These are phyloP conservation scores for Chrysochromulina tobinii DNA, from an alignment of 78 protist genomes.

Conservation along the genomic window DNA sequence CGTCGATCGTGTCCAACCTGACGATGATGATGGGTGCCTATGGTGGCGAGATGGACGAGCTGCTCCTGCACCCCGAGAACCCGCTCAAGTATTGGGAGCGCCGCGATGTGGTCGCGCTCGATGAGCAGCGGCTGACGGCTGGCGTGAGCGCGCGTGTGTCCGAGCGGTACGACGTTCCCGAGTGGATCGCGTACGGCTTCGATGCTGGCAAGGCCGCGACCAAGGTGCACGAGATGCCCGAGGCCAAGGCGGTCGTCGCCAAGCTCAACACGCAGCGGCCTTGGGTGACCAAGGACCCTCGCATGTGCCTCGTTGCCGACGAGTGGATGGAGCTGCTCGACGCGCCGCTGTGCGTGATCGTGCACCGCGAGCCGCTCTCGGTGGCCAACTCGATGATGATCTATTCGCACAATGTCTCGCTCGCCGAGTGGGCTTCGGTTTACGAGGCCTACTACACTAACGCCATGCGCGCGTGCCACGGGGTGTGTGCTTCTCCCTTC, in stretches of 20 bases:
- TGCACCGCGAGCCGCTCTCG: conserved; percentile 17
- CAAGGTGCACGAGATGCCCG: not conserved
- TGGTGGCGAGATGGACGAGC: not conserved
- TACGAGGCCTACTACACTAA: not conserved
- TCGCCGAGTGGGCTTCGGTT: conserved; percentile 17
- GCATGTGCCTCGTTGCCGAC: not conserved
- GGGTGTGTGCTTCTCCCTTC: not conserved
- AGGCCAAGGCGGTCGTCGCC: not conserved
- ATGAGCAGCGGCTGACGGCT: not conserved
- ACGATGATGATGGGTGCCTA: not conserved
- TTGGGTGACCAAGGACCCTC: conserved; percentile 21
- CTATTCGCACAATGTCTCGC: conserved; percentile 17
- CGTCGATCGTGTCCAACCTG: not conserved
- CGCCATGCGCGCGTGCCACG: not conserved
- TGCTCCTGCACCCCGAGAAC: not conserved
- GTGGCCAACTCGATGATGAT: conserved; percentile 23
- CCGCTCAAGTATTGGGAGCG: conserved; percentile 29
- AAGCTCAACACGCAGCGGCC: conserved; percentile 14
- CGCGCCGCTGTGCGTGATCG: not conserved
- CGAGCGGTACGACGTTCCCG: not conserved
- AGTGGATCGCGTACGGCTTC: conserved; percentile 23
- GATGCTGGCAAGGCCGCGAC: not conserved
- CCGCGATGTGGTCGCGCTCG: not conserved
- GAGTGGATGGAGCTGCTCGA: conserved; percentile 16
- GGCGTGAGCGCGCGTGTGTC: not conserved